A percentile compares a stretch with the other conserved stretches of the same genome.
phyloP scores from a whole-genome alignment of 257 asterid genomes.

The Capsicum pubescens region DNA sequence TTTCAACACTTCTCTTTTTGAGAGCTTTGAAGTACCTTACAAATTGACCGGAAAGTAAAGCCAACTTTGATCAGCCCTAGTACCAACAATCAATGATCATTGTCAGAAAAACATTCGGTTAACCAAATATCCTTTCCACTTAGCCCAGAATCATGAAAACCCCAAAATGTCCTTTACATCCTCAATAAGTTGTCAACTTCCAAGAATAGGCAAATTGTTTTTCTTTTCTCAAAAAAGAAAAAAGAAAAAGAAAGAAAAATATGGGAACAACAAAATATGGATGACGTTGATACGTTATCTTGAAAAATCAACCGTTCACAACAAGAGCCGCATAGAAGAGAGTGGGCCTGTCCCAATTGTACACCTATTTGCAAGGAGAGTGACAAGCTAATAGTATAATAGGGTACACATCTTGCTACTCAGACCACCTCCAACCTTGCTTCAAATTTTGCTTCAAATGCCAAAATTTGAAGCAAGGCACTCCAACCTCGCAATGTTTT shows the following conservation, averaged over 20 bases:
- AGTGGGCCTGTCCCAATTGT: not conserved
- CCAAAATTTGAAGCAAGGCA: no score
- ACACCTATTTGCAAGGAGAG: not conserved
- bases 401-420: no score
- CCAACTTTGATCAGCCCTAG: not conserved
- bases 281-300: slow-evolving; percentile 12
- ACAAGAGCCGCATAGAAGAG: not conserved
- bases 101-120: not conserved
- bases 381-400: not conserved
- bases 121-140: not conserved
- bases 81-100: not conserved
- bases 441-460: no score
- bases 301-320: not conserved
- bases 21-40: not conserved
- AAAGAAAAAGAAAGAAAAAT: not conserved
- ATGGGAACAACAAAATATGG: not conserved
- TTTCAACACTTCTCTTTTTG: no score
- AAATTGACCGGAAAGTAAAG: not conserved
- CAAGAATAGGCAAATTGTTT: not conserved
- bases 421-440: no score
- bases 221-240: no score
- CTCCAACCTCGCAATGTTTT: no score
- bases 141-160: not conserved
- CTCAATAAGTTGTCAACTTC: not conserved
- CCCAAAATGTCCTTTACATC: not conserved